Evolutionary conservation across 1,284 basidiomycete species (phyloP).

Genomic region (Ustilago bromivora): DNA sequence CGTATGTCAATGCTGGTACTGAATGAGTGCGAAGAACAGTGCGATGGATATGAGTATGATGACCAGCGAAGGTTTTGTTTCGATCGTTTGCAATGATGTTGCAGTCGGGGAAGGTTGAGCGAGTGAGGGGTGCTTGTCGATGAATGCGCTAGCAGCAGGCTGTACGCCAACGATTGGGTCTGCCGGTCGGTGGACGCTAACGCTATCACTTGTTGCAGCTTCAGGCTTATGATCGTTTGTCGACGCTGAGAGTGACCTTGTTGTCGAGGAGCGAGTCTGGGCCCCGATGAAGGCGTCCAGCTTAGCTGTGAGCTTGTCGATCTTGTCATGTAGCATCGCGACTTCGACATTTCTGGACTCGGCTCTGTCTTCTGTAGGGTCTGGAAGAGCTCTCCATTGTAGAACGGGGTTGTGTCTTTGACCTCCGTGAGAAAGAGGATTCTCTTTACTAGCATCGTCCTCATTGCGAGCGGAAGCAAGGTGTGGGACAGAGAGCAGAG

Average conservation of each 20-base stretch:
- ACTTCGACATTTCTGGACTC: conserved; percentile 1
- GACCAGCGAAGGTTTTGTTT: conserved; percentile 3
- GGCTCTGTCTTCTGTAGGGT: neutral
- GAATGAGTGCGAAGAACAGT: conserved; percentile 6
- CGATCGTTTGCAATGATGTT: neutral
- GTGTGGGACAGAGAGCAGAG: conserved; percentile 9
- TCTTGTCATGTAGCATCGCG: conserved; percentile 10
- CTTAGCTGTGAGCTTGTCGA: conserved; percentile 18
- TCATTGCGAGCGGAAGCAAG: neutral
- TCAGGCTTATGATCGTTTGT: neutral
- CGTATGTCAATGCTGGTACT: neutral
- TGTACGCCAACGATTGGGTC: neutral
- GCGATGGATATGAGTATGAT: neutral
- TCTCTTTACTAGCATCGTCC: neutral
- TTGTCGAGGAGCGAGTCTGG: neutral
- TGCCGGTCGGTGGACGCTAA: neutral
- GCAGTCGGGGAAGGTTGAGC: neutral
- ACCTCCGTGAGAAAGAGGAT: neutral
- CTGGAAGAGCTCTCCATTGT: no score
- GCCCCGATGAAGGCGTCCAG: conserved; percentile 14
- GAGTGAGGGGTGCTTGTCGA: neutral
- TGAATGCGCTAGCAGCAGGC: neutral
- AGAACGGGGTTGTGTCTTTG: no score
- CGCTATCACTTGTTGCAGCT: neutral
- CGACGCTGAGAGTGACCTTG: neutral